A percentile compares a stretch with the other conserved stretches of the same genome.
phyloP scores from a whole-genome alignment of 805 yeast species.

The Wickerhamiella kurtzmanii region DNA sequence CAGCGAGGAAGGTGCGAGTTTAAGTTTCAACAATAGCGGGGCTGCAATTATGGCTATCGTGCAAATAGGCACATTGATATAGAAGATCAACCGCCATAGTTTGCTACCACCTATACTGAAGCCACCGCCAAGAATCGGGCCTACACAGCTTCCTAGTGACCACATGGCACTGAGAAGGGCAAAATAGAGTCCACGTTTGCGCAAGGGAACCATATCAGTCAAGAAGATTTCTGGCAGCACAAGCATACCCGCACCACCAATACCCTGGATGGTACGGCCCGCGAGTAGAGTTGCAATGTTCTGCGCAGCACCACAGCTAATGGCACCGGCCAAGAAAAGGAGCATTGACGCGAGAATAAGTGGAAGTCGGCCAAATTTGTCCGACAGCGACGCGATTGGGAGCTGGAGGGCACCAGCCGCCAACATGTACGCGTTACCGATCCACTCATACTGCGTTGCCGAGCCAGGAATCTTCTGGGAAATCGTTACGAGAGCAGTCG shows the following conservation, averaged over 20 bases:
- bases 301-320: constrained; percentile 39
- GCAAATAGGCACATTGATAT: constrained; percentile 55
- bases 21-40: constrained; percentile 28
- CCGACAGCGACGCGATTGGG: constrained; percentile 13
- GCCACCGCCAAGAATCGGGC: constrained; percentile 59
- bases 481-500: constrained; percentile 8
- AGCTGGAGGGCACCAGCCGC: constrained; percentile 12
- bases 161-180: constrained; percentile 21
- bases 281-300: constrained; percentile 49
- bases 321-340: constrained; percentile 48
- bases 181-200: constrained; percentile 21
- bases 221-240: constrained; percentile 41
- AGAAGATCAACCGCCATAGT: constrained; percentile 66
- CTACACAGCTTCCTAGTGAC: constrained; percentile 26
- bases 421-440: constrained; percentile 19
- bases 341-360: constrained; percentile 35
- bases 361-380: constrained; percentile 30
- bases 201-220: constrained; percentile 39
- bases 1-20: constrained; percentile 27
- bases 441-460: constrained; percentile 18
- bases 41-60: constrained; percentile 34
- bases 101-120: constrained; percentile 38
- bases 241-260: constrained; percentile 59
- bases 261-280: constrained; percentile 54
- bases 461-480: constrained; percentile 11